Evolutionary conservation across 2,329 filamentous ascomycete genomes (phyloP).

Genomic region (Madurella fahalii): DNA sequence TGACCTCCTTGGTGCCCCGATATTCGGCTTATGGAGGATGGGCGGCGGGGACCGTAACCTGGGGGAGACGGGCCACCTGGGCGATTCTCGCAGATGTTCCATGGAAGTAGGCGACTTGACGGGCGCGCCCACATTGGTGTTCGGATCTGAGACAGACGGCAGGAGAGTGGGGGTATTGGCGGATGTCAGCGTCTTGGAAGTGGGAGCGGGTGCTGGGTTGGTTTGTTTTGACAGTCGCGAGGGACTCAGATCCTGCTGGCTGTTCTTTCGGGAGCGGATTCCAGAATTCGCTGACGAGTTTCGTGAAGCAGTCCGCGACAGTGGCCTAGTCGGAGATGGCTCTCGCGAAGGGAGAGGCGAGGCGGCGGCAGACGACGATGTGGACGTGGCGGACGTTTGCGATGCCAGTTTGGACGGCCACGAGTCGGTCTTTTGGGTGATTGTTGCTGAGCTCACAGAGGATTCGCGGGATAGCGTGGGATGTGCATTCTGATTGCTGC

Average conservation of each 20-base stretch:
- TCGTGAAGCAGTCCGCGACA: constrained; percentile 30
- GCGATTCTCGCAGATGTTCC: constrained; percentile 51
- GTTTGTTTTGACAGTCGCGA: constrained; percentile 48
- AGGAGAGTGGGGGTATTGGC: constrained; percentile 63
- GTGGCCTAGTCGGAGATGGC: constrained; percentile 43
- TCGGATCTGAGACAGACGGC: constrained; percentile 56
- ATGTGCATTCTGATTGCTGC: constrained; percentile 15
- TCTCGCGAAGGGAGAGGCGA: constrained; percentile 40
- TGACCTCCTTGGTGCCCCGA: constrained; percentile 41
- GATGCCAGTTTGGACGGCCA: constrained; percentile 23
- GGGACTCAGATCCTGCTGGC: constrained; percentile 60
- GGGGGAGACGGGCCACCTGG: constrained; percentile 74
- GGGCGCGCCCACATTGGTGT: constrained; percentile 57
- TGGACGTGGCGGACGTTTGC: constrained; percentile 24
- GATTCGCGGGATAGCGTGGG: constrained; percentile 29
- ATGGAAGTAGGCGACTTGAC: constrained; percentile 54
- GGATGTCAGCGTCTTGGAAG: constrained; percentile 65
- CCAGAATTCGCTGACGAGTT: constrained; percentile 32
- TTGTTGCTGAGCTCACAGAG: constrained; percentile 25
- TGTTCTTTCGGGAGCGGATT: constrained; percentile 61
- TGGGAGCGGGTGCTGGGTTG: constrained; percentile 57
- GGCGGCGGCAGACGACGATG: constrained; percentile 28
- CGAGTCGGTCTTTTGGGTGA: constrained; percentile 26
- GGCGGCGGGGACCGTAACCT: constrained; percentile 75
- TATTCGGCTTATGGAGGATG: constrained; percentile 43